Conservation (phyloP, 2,329 filamentous ascomycete species). For the Colletotrichum incanum region DNA sequence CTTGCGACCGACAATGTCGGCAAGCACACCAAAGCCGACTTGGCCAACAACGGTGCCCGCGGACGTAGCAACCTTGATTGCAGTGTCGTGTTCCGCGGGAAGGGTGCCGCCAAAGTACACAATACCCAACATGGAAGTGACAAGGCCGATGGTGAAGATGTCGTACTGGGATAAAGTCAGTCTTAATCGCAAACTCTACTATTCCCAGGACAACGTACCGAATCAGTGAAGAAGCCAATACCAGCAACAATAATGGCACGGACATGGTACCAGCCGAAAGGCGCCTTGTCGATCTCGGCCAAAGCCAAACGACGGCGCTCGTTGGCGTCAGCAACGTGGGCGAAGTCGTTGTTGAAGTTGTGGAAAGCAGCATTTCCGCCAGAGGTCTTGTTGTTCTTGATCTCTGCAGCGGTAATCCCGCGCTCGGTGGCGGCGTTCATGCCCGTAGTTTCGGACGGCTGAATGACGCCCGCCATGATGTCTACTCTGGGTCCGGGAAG, state of each 20-base stretch:
- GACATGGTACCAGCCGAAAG: slow-evolving; percentile 89
- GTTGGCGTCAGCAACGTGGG: slow-evolving; percentile 77
- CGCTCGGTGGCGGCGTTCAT: neutral
- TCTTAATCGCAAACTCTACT: neutral
- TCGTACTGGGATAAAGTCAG: slow-evolving; percentile 67
- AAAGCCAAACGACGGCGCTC: slow-evolving; percentile 85
- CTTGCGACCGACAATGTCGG: slow-evolving; percentile 84
- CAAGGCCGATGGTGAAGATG: slow-evolving; percentile 83
- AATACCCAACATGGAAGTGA: slow-evolving; percentile 83
- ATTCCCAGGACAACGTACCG: slow-evolving; percentile 51
- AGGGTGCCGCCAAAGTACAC: slow-evolving; percentile 80
- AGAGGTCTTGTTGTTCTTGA: slow-evolving; percentile 61
- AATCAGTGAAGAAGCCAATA: slow-evolving; percentile 91
- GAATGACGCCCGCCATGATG: slow-evolving; percentile 32
- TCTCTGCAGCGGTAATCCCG: slow-evolving; percentile 24
- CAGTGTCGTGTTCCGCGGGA: slow-evolving; percentile 79
- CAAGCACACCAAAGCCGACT: slow-evolving; percentile 83
- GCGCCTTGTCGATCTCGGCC: slow-evolving; percentile 85
- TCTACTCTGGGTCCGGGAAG: slow-evolving; percentile 22
- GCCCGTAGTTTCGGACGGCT: slow-evolving; percentile 20
- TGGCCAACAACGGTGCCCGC: slow-evolving; percentile 89
- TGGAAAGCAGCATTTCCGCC: slow-evolving; percentile 81
- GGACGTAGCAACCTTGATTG: slow-evolving; percentile 89
- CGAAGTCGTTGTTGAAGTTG: slow-evolving; percentile 84
- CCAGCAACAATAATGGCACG: slow-evolving; percentile 84